phyloP scores from a whole-genome alignment of 2,329 filamentous ascomycete species.

The Aspergillus pseudotamarii region DNA sequence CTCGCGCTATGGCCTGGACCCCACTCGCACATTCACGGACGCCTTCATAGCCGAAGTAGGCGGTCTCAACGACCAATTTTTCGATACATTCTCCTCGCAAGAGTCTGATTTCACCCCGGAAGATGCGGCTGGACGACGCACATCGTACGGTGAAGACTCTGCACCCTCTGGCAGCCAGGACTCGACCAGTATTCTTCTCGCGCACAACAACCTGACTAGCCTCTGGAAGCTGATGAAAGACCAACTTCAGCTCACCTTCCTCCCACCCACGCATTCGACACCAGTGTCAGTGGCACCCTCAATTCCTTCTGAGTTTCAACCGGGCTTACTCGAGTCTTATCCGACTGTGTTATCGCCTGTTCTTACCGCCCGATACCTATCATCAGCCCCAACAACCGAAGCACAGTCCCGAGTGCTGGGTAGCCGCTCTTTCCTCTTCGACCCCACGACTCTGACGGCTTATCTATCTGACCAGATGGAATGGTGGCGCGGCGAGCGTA shows the following conservation, averaged over 20 bases:
- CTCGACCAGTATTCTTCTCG: slow-evolving; percentile 55
- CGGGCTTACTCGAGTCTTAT: slow-evolving; percentile 37
- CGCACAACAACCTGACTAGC: slow-evolving; percentile 61
- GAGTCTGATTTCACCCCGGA: slow-evolving; percentile 32
- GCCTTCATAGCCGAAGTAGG: slow-evolving; percentile 76
- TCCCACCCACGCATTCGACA: slow-evolving; percentile 26
- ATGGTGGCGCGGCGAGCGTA: slow-evolving; percentile 85
- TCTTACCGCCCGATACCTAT: slow-evolving; percentile 48
- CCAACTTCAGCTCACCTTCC: slow-evolving; percentile 58
- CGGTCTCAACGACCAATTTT: slow-evolving; percentile 67
- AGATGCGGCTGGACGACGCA: slow-evolving; percentile 20
- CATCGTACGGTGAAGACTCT: slow-evolving; percentile 18
- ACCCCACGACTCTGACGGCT: slow-evolving; percentile 61
- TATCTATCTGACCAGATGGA: slow-evolving; percentile 72
- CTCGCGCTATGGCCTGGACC: slow-evolving; percentile 69
- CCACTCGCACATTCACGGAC: slow-evolving; percentile 71
- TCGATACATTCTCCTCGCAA: slow-evolving; percentile 48
- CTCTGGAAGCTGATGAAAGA: slow-evolving; percentile 67
- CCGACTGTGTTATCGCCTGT: slow-evolving; percentile 48
- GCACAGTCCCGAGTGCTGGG: slow-evolving; percentile 48
- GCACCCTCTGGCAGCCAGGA: slow-evolving; percentile 42
- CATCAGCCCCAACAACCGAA: slow-evolving; percentile 33
- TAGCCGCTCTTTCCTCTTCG: slow-evolving; percentile 66
- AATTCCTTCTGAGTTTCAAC: slow-evolving; percentile 37
- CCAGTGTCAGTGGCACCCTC: slow-evolving; percentile 28